A percentile compares a stretch with the other conserved stretches of the same genome.
These are phyloP conservation scores for Trichocladium antarcticum DNA, from an alignment of 495 filamentous ascomycete genomes.

Conservation along the genomic window DNA sequence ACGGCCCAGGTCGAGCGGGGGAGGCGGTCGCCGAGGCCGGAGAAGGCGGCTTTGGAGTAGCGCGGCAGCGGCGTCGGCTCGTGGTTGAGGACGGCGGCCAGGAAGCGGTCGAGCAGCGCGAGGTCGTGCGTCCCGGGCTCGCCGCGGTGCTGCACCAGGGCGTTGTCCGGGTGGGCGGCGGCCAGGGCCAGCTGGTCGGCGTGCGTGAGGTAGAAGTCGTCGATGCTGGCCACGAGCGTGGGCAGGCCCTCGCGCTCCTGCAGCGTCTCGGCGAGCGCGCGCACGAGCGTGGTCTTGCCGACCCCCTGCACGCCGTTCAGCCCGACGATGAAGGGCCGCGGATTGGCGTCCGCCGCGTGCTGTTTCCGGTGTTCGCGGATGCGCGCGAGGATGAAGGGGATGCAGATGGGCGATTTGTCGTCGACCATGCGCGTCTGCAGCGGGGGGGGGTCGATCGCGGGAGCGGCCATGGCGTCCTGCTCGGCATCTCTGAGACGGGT, in stretches of 20 bases:
- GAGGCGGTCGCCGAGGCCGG: conserved; percentile 68
- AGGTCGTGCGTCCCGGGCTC: conserved; percentile 82
- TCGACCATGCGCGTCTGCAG: conserved; percentile 44
- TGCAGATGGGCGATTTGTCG: conserved; percentile 79
- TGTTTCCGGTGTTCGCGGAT: conserved; percentile 41
- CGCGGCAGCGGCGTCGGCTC: conserved; percentile 47
- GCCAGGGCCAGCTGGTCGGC: conserved; percentile 60
- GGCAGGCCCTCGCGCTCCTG: conserved; percentile 53
- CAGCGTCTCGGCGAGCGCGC: conserved; percentile 55
- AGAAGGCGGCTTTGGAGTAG: conserved; percentile 75
- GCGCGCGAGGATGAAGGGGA: conserved; percentile 68
- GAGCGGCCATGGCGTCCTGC: conserved; percentile 2
- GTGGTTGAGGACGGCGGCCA: conserved; percentile 47
- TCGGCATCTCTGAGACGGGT: too few species aligned
- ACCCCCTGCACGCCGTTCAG: conserved; percentile 69
- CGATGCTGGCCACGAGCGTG: conserved; percentile 72
- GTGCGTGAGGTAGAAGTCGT: conserved; percentile 81
- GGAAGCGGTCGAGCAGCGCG: conserved; percentile 48
- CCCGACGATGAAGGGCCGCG: conserved; percentile 46
- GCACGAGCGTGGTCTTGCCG: conserved; percentile 83
- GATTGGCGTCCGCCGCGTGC: conserved; percentile 19
- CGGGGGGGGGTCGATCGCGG: conserved; percentile 5
- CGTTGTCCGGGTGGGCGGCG: conserved; percentile 53
- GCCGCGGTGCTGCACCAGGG: conserved; percentile 69
- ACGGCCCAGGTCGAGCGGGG: conserved; percentile 38